A percentile compares a stretch with the other conserved stretches of the same genome.
These are phyloP conservation scores for Vanderwaltozyma verrucispora DNA, from an alignment of 805 yeast genomes.

Conservation along the genomic window DNA sequence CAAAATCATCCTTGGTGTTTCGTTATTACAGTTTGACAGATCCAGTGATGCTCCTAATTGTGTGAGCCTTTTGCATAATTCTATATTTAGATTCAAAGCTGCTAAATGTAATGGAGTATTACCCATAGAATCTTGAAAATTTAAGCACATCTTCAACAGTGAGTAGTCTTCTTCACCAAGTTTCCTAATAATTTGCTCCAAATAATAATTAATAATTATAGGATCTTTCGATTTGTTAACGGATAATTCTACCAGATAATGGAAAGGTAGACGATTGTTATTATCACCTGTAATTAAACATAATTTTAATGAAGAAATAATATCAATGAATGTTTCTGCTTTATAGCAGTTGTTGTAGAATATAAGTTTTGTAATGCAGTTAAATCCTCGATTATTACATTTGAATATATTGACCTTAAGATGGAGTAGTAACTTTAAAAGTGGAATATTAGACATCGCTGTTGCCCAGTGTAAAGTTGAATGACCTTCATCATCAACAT, in stretches of 20 bases:
- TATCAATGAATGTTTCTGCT: slow-evolving; percentile 44
- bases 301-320: slow-evolving; percentile 50
- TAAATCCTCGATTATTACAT: slow-evolving; percentile 49
- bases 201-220: slow-evolving; percentile 44
- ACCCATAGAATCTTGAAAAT: slow-evolving; percentile 73
- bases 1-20: slow-evolving; percentile 24
- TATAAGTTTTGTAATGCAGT: slow-evolving; percentile 57
- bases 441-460: slow-evolving; percentile 57
- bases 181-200: slow-evolving; percentile 38
- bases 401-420: slow-evolving; percentile 52
- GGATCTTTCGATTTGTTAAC: slow-evolving; percentile 38
- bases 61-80: slow-evolving; percentile 23
- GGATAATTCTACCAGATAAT: slow-evolving; percentile 50
- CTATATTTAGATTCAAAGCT: slow-evolving; percentile 28
- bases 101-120: slow-evolving; percentile 82
- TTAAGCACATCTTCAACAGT: slow-evolving; percentile 47
- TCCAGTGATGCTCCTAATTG: slow-evolving; percentile 26
- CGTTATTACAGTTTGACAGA: slow-evolving; percentile 20
- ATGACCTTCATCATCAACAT: slow-evolving; percentile 73
- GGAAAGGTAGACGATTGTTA: slow-evolving; percentile 64
- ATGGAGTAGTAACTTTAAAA: slow-evolving; percentile 44
- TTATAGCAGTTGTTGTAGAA: slow-evolving; percentile 67
- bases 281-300: slow-evolving; percentile 64
- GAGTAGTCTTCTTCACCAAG: slow-evolving; percentile 32
- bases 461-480: slow-evolving; percentile 82